Evolutionary conservation across 192 early-diverging fungal genomes (phyloP), one percentile per base, ranked within the genome.

Genomic region (Coemansia sp.): DNA sequence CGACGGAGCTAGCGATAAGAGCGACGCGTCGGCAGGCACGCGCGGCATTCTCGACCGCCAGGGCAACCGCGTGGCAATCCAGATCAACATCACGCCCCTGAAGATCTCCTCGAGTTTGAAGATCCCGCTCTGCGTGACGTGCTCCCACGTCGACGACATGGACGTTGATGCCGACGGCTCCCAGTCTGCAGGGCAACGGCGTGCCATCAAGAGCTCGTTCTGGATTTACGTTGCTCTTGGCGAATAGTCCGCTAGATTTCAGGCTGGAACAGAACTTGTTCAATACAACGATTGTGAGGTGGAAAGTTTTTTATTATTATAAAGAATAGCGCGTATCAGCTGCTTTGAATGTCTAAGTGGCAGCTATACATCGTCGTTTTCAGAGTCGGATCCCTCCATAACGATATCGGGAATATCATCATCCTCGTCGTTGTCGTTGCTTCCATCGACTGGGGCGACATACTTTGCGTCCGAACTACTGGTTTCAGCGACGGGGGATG

Each of bases 311-410:
- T 3, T 29, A 2, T 29, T 29, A 29, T 2, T 2, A 29, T 3
- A 29, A 29, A 29, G 3, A 29, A 29, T 29, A 29, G 29, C 29
- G 29, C 29, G 29, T 3, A 29, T 2, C 29, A 29, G 29, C 29
- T 29, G 29, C 29, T 29, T 29, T 29, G 29, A 29, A 3, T 3
- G 29, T 29, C 29, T 40, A 13, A 2, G 38, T 4, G 1, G 5
- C 11, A 40, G 11, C 38, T 40, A 40, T 13, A 13, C 38, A 8
- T 40, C 38, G 38, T 40, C 38, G 5, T 40, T 13, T 8, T 75
- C 78, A 54, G 78, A 81, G 56, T 81, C 77, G 7, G 77, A 79
- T 40, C 66, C 78, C 29, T 81, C 78, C 78, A 81, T 81, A 2
- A 81, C 78, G 25, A 81, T 81, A 48, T 81, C 78, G 1, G 78